Conservation (phyloP, 345 rosid genomes). For the Salix udensis region DNA sequence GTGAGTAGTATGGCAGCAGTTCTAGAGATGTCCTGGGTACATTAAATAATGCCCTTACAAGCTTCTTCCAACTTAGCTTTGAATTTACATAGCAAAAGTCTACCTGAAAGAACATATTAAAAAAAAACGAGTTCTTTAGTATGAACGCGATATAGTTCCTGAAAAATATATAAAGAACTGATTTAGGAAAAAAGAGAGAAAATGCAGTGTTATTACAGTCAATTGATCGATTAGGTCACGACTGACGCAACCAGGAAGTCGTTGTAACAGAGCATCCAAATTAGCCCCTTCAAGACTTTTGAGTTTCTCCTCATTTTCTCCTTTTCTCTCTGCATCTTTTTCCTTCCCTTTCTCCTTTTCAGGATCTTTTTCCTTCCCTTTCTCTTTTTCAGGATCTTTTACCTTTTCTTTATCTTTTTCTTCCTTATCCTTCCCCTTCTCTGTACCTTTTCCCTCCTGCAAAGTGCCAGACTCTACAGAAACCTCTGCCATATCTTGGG, state of each 20-base stretch:
- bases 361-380: slow-evolving; percentile 63
- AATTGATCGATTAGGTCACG: slow-evolving; percentile 98
- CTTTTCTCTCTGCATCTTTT: slow-evolving; percentile 68
- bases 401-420: slow-evolving; percentile 69
- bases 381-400: slow-evolving; percentile 65
- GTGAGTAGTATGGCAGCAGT: slow-evolving; percentile 90
- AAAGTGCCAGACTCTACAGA: slow-evolving; percentile 50
- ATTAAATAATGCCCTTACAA: slow-evolving; percentile 86
- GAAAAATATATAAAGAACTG: background rate
- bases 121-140: slow-evolving; percentile 2
- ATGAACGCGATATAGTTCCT: background rate
- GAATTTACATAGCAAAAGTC: slow-evolving; percentile 96
- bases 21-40: slow-evolving; percentile 98
- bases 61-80: slow-evolving; percentile 89
- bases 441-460: slow-evolving; percentile 54
- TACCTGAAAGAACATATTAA: slow-evolving; percentile 49
- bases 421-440: slow-evolving; percentile 78
- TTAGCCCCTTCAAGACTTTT: slow-evolving; percentile 85
- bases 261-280: slow-evolving; percentile 86
- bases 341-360: slow-evolving; percentile 86
- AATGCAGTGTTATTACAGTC: slow-evolving; percentile 54
- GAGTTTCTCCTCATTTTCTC: slow-evolving; percentile 80
- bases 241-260: slow-evolving; percentile 93
- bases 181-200: background rate
- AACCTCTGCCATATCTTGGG: slow-evolving; percentile 55